phyloP scores from a whole-genome alignment of 1,139 yeast genomes.

The Blastobotrys persicus region DNA sequence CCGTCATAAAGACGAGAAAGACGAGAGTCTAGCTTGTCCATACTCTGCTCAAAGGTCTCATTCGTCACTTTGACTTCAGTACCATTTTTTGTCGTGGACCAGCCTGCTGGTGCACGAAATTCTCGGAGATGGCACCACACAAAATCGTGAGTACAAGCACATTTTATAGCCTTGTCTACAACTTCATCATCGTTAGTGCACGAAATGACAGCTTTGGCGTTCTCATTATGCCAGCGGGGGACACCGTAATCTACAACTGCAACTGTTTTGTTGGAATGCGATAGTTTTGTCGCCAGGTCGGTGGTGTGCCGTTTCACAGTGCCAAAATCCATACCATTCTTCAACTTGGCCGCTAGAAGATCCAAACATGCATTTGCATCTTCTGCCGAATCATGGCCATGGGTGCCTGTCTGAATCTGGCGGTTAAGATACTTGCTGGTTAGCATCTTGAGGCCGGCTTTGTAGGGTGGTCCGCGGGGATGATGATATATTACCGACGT shows the following conservation, averaged over 20 bases:
- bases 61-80: conserved; percentile 6
- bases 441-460: conserved; percentile 72
- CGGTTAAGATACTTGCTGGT: conserved; percentile 53
- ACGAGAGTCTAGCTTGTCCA: conserved; percentile 42
- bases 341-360: conserved; percentile 64
- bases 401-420: conserved; percentile 58
- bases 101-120: conserved; percentile 46
- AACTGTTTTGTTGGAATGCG: conserved; percentile 22
- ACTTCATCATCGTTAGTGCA: conserved; percentile 61
- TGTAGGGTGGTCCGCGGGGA: conserved; percentile 72
- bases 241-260: conserved; percentile 40
- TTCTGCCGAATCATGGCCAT: conserved; percentile 84
- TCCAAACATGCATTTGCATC: conserved; percentile 83
- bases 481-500: conserved; percentile 83
- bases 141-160: conserved; percentile 42
- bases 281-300: conserved; percentile 25
- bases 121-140: conserved; percentile 58
- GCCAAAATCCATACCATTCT: conserved; percentile 68
- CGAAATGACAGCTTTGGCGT: conserved; percentile 42
- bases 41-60: conserved; percentile 10
- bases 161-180: conserved; percentile 39
- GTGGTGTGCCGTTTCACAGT: conserved; percentile 24
- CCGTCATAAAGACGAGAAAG: conserved; percentile 49
- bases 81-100: conserved; percentile 18
- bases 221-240: conserved; percentile 38